These are phyloP conservation scores for Exidia glandulosa DNA, from an alignment of 768 basidiomycete species.

Conservation along the genomic window DNA sequence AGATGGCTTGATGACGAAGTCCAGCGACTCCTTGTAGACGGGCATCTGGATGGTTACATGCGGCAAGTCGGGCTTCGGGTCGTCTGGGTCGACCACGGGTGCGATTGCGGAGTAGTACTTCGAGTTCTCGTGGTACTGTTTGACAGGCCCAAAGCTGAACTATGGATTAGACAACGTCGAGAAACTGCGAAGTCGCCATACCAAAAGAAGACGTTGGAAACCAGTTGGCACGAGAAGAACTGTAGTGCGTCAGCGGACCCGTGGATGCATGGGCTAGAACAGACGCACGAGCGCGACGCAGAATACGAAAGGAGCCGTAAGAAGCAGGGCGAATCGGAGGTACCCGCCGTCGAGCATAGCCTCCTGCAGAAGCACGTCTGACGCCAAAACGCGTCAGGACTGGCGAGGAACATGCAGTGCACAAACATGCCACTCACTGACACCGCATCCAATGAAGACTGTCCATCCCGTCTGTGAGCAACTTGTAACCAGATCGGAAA, in stretches of 20 bases:
- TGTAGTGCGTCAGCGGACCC: slow-evolving; percentile 16
- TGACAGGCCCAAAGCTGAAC: slow-evolving; percentile 63
- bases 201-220: slow-evolving; percentile 56
- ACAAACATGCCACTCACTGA: slow-evolving; percentile 13
- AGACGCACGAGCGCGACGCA: slow-evolving; percentile 61
- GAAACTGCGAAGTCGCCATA: slow-evolving; percentile 27
- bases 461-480: neutral
- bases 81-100: slow-evolving; percentile 48
- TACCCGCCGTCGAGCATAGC: slow-evolving; percentile 55
- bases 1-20: slow-evolving; percentile 67
- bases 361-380: slow-evolving; percentile 46
- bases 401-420: neutral
- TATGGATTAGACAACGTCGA: no score
- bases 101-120: slow-evolving; percentile 66
- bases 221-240: slow-evolving; percentile 67
- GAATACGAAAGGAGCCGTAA: slow-evolving; percentile 57
- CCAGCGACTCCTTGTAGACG: slow-evolving; percentile 78
- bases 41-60: slow-evolving; percentile 77
- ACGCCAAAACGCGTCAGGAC: neutral
- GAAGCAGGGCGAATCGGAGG: slow-evolving; percentile 53
- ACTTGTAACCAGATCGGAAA: no score
- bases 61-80: slow-evolving; percentile 48
- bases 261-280: neutral
- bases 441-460: slow-evolving; percentile 64
- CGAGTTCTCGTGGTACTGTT: slow-evolving; percentile 79